Evolutionary conservation across 169 alveolate species (phyloP).

Genomic region (Plasmodium vivax): DNA sequence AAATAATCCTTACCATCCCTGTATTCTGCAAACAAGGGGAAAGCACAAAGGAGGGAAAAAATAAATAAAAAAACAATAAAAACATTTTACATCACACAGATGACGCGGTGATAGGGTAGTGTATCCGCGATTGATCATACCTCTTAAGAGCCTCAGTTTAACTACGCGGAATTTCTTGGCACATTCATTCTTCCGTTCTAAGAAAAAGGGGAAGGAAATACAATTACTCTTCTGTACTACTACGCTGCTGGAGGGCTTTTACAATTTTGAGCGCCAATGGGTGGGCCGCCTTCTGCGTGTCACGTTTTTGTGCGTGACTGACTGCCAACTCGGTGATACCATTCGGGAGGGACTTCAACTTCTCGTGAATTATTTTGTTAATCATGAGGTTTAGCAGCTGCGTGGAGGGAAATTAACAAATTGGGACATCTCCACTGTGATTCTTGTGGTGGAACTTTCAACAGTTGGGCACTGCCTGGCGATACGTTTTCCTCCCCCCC

Average conservation of each 20-base stretch:
- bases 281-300: background rate
- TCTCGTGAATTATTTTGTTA: slow-evolving; percentile 61
- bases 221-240: background rate
- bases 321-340: slow-evolving; percentile 5
- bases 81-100: background rate
- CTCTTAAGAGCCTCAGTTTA: slow-evolving; percentile 55
- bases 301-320: background rate
- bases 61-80: slow-evolving; percentile 7
- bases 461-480: background rate
- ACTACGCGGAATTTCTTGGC: slow-evolving; percentile 53
- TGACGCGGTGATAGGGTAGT: background rate
- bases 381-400: slow-evolving; percentile 26
- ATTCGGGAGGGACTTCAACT: slow-evolving; percentile 42
- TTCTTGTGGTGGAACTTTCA: background rate
- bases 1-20: background rate
- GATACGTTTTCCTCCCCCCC: background rate
- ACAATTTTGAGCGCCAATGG: background rate
- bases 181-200: slow-evolving; percentile 41
- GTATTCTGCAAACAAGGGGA: slow-evolving; percentile 24
- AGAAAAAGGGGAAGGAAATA: slow-evolving; percentile 10
- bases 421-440: background rate
- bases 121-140: background rate
- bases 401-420: slow-evolving; percentile 1
- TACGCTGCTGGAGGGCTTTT: background rate
- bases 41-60: background rate